A percentile compares a stretch with the other conserved stretches of the same genome.
phyloP scores from a whole-genome alignment of 2,329 filamentous ascomycete genomes.

The Ilyonectria destructans region DNA sequence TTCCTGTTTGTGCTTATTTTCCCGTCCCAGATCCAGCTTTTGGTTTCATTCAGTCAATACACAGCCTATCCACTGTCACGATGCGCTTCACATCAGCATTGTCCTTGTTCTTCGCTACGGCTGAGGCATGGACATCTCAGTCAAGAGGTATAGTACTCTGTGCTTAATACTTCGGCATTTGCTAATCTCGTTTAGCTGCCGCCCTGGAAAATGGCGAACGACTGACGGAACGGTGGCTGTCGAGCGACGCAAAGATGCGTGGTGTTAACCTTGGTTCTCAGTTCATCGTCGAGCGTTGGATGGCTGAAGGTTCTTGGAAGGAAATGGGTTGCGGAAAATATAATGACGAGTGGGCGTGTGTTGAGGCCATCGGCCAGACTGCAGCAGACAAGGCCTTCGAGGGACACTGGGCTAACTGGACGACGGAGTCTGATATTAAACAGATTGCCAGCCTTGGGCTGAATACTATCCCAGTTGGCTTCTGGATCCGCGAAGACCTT shows the following conservation, averaged over 20 bases:
- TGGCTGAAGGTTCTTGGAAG: slow-evolving; percentile 43
- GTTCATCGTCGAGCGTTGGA: slow-evolving; percentile 50
- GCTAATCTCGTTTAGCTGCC: slow-evolving; percentile 9
- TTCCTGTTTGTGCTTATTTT: neutral
- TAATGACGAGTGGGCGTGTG: slow-evolving; percentile 49
- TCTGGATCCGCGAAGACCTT: slow-evolving; percentile 49
- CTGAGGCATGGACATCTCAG: neutral
- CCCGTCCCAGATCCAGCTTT: neutral
- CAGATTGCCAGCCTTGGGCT: slow-evolving; percentile 45
- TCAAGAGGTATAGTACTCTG: neutral
- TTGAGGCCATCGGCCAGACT: slow-evolving; percentile 44
- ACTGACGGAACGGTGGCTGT: slow-evolving; percentile 36
- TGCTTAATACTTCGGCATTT: neutral
- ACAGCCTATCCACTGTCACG: neutral
- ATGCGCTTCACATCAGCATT: neutral
- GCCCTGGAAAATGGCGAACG: slow-evolving; percentile 1
- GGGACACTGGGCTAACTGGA: slow-evolving; percentile 48
- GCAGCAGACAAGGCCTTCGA: slow-evolving; percentile 44
- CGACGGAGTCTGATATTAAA: slow-evolving; percentile 42
- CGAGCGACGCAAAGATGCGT: slow-evolving; percentile 37
- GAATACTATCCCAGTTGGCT: slow-evolving; percentile 48
- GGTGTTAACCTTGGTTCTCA: slow-evolving; percentile 50
- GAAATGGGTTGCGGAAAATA: slow-evolving; percentile 46
- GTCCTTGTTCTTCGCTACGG: neutral
- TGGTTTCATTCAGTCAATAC: neutral